Percentiles rank a stretch among this genome's conserved stretches.
These are phyloP conservation scores for Cyclostephanos invisitatus DNA, from an alignment of 108 stramenopile genomes.

Conservation along the genomic window DNA sequence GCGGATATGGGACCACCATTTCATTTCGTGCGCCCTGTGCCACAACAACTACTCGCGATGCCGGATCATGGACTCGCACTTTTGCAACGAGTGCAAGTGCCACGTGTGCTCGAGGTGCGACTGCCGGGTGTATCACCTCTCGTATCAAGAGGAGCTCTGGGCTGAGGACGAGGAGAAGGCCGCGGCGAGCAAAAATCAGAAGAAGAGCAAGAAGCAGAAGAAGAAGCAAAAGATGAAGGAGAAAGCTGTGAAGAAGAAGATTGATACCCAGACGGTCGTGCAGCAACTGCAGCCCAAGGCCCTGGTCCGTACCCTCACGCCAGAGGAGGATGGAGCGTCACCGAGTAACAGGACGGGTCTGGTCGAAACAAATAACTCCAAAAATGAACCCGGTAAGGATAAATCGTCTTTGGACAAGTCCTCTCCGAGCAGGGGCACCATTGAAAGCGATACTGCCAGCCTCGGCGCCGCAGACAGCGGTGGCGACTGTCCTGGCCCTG, in stretches of 20 bases:
- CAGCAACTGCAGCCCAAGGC: constrained; percentile 11
- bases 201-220: constrained; percentile 89
- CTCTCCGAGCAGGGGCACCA: constrained; percentile 40
- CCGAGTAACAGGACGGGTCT: neutral
- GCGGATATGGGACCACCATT: constrained; percentile 95
- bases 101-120: constrained; percentile 92
- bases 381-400: neutral
- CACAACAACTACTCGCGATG: constrained; percentile 86
- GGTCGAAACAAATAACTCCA: constrained; percentile 7
- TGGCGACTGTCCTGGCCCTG: constrained; percentile 19
- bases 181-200: constrained; percentile 79
- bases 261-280: constrained; percentile 10
- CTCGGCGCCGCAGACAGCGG: constrained; percentile 11
- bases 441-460: constrained; percentile 42
- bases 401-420: constrained; percentile 13
- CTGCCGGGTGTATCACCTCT: constrained; percentile 90
- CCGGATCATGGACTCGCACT: constrained; percentile 72
- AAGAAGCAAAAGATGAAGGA: constrained; percentile 85
- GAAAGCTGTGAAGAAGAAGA: constrained; percentile 58
- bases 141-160: constrained; percentile 96
- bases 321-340: constrained; percentile 30
- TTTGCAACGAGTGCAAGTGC: constrained; percentile 94
- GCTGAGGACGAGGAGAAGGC: constrained; percentile 78
- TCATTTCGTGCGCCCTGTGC: constrained; percentile 95
- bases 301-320: neutral